These are phyloP conservation scores for Umbellularia californica DNA, from an alignment of 164 flowering plant genomes.

Conservation along the genomic window DNA sequence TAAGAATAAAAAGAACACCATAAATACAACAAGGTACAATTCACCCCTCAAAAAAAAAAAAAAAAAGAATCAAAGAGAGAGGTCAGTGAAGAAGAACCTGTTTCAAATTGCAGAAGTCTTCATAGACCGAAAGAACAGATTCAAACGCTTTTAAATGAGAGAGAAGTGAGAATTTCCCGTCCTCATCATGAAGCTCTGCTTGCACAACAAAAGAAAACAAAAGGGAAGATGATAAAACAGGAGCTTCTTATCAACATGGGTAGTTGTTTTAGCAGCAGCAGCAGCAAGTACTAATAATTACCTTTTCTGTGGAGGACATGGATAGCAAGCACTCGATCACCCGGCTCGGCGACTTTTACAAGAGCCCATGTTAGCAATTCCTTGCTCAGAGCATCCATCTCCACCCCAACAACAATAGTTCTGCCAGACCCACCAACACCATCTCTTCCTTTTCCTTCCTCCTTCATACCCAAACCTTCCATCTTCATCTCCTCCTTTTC, in stretches of 20 bases:
- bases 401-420: slow-evolving; percentile 83
- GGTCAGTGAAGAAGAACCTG: slow-evolving; percentile 47
- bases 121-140: slow-evolving; percentile 81
- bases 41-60: not conserved
- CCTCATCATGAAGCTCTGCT: slow-evolving; percentile 10
- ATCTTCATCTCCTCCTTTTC: slow-evolving; percentile 1
- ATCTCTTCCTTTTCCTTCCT: not conserved
- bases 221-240: not conserved
- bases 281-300: slow-evolving; percentile 8
- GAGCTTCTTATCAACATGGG: not conserved
- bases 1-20: not conserved
- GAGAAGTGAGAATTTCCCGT: slow-evolving; percentile 42
- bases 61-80: not conserved
- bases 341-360: slow-evolving; percentile 75
- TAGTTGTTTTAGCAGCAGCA: not conserved
- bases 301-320: slow-evolving; percentile 67
- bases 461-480: not conserved
- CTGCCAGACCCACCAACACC: slow-evolving; percentile 26
- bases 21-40: not conserved
- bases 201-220: not conserved
- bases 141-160: slow-evolving; percentile 82
- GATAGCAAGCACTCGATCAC: slow-evolving; percentile 77
- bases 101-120: slow-evolving; percentile 95
- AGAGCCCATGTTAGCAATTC: slow-evolving; percentile 92
- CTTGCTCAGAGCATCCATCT: slow-evolving; percentile 62